Conservation (phyloP, 2,329 filamentous ascomycete genomes). For the Penicillium sp. region DNA sequence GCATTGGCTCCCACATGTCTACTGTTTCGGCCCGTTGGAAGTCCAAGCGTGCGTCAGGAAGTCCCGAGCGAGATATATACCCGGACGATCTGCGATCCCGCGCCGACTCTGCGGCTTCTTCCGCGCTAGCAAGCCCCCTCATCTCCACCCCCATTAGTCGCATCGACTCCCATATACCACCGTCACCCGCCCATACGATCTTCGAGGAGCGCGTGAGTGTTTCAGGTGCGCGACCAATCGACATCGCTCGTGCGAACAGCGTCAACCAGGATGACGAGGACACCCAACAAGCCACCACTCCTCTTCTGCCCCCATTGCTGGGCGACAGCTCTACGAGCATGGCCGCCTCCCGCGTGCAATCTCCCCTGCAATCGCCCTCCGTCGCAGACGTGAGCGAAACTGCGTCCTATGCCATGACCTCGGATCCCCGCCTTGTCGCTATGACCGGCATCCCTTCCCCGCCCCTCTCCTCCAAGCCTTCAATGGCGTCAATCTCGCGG, state of each 20-base stretch:
- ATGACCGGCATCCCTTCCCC: slow-evolving; percentile 62
- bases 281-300: slow-evolving; percentile 73
- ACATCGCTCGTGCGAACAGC: slow-evolving; percentile 57
- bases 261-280: slow-evolving; percentile 53
- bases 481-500: slow-evolving; percentile 71
- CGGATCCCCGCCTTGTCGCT: slow-evolving; percentile 51
- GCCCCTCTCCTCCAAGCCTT: slow-evolving; percentile 75
- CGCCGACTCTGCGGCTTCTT: slow-evolving; percentile 45
- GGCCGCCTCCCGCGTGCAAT: slow-evolving; percentile 64
- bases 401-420: slow-evolving; percentile 48
- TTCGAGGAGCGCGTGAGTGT: slow-evolving; percentile 58
- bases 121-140: slow-evolving; percentile 40
- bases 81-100: slow-evolving; percentile 42
- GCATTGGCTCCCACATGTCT: slow-evolving; percentile 69
- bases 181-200: slow-evolving; percentile 65
- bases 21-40: slow-evolving; percentile 63
- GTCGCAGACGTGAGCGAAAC: slow-evolving; percentile 62
- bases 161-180: slow-evolving; percentile 58
- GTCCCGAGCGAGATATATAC: slow-evolving; percentile 32
- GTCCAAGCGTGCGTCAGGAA: slow-evolving; percentile 41
- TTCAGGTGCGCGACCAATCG: slow-evolving; percentile 54
- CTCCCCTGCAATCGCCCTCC: slow-evolving; percentile 83
- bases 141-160: slow-evolving; percentile 38
- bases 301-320: slow-evolving; percentile 80
- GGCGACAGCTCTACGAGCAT: slow-evolving; percentile 54